phyloP scores from a whole-genome alignment of 1,284 basidiomycete genomes.

The Hypsizygus ulmarius region DNA sequence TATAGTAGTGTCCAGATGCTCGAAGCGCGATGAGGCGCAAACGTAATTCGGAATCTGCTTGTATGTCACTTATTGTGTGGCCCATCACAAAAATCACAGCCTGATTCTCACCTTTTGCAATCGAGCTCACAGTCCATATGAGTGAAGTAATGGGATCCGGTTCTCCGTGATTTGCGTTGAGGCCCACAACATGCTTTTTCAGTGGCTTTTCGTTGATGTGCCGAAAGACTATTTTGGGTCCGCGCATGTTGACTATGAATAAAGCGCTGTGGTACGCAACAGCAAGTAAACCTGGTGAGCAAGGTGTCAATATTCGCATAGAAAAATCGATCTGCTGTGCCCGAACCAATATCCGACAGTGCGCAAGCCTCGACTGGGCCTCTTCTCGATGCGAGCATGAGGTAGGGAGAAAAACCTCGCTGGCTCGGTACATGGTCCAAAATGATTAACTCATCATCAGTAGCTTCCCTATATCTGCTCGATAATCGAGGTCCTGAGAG shows the following conservation, averaged over 20 bases:
- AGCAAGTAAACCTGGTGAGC: conserved; percentile 65
- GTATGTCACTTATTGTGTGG: background rate
- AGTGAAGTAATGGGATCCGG: conserved; percentile 50
- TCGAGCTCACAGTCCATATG: conserved; percentile 63
- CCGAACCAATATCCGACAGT: conserved; percentile 68
- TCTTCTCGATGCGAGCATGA: conserved; percentile 53
- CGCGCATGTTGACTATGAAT: conserved; percentile 69
- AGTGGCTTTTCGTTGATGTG: conserved; percentile 25
- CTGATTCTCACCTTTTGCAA: conserved; percentile 46
- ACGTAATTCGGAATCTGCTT: conserved; percentile 47
- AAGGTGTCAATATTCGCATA: background rate
- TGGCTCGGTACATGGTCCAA: conserved; percentile 43
- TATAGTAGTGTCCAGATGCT: conserved; percentile 56
- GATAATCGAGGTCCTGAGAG: conserved; percentile 34
- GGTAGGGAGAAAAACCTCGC: conserved; percentile 55
- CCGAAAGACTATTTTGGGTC: conserved; percentile 58
- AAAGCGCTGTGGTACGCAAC: conserved; percentile 62
- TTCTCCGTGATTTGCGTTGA: conserved; percentile 30
- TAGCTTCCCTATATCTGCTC: conserved; percentile 23
- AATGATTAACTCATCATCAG: conserved; percentile 46
- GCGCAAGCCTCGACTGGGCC: conserved; percentile 55
- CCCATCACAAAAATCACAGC: background rate
- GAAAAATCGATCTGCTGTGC: background rate
- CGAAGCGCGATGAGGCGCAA: conserved; percentile 65
- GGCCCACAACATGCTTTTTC: conserved; percentile 31